Base-by-base conservation (phyloP, 495 filamentous ascomycete genomes). In the Neurospora sublineolata region DNA sequence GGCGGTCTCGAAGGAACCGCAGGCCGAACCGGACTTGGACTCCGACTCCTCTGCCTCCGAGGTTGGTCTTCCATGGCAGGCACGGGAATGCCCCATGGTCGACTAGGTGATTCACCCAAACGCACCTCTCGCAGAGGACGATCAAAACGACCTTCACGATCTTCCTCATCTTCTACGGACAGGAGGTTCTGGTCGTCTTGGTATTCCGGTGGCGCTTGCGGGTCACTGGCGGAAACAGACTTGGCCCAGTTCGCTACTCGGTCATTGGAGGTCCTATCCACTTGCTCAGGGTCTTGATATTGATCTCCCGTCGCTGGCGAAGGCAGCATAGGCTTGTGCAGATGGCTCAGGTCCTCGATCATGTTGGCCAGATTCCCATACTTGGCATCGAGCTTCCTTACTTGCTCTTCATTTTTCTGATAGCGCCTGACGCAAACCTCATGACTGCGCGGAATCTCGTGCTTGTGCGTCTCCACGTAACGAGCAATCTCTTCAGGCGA, bases 401-500 rank as follows among this genome's bases (percentile, higher is more conserved):
- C 93, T 72, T 92, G 91, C 72, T 91, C 86, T 37, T 91, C 88
- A 77, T 94, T 94, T 77, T 86, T 87, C 78, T 97, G 93, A 79
- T 94, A 96, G 44, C 94, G 87, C 73, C 89, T 88, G 70, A 97
- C 91, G 78, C 94, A 97, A 23, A 97, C 88, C 72, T 94, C 93
- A 80, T 97, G 94, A 75, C 92, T 95, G 72, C 94, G 85, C 4
- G 94, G 94, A 37, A 97, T 87, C 74, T 97, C 92, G 76, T 97
- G 93, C 78, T 97, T 97, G 82, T 97, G 94, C 30, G 87, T 90
- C 78, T 97, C 92, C 70, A 97, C 90, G 76, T 97, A 97, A 72
- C 89, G 84, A 18, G 93, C 94, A 67, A 97, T 89, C 79, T 97
- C 94, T 83, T 96, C 92, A 1, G 94, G 93, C 1, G 92, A 92